Evolutionary conservation across 352 stramenopile species (phyloP).

Genomic region (Globisporangium canariense): DNA sequence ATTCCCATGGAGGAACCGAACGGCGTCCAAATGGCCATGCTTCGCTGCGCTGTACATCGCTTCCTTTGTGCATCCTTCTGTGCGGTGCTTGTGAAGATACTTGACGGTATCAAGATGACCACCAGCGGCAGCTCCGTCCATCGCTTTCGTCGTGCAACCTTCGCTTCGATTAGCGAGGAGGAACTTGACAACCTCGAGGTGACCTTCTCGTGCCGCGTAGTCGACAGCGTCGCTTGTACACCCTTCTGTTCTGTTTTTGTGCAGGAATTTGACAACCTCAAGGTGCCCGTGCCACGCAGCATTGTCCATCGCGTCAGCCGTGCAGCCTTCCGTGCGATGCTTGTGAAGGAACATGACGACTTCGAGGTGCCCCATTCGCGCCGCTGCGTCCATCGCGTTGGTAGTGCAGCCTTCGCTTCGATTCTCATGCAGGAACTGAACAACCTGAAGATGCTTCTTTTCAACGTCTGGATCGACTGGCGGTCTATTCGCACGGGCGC

Average conservation of each 20-base stretch:
- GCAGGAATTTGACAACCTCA: not conserved
- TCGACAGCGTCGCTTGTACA: not conserved
- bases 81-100: not conserved
- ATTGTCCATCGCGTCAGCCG: not conserved
- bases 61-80: not conserved
- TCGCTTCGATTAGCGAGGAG: not conserved
- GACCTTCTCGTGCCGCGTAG: not conserved
- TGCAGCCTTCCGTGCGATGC: not conserved
- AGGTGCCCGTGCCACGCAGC: not conserved
- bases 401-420: not conserved
- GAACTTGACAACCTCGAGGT: not conserved
- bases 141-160: not conserved
- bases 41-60: not conserved
- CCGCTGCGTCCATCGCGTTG: not conserved
- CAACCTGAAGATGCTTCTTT: not conserved
- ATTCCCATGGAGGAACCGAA: not conserved
- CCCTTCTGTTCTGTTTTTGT: not conserved
- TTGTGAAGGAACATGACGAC: constrained; percentile 1
- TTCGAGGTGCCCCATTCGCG: not conserved
- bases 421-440: not conserved
- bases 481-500: not conserved
- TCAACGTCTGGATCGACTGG: not conserved
- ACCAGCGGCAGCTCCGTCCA: not conserved
- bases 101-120: not conserved
- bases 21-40: not conserved